Base-by-base conservation (phyloP, 164 flowering plant genomes). In the Liquidambar formosana region DNA sequence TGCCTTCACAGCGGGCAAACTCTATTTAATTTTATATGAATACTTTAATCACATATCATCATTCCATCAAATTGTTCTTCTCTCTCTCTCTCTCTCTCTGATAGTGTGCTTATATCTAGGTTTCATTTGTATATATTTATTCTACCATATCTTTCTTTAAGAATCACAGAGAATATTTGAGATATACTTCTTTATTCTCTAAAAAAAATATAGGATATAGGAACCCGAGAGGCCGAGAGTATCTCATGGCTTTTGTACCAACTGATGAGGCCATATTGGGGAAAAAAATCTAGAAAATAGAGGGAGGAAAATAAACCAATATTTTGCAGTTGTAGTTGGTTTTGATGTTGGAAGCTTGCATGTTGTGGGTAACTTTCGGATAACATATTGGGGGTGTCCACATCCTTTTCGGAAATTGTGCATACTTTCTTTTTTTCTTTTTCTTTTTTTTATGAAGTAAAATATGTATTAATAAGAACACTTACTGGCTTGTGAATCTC, bases 141-240 rank as follows among this genome's bases (percentile, higher is more conserved):
- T 13, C 21, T 10, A 28, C 1, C 45, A 23, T 28, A 11, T 61
- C 12, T 48, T 61, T 58, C 46, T 14, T 44, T 66, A 19, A 66
- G 71, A 75, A 75, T 75, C 78, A 33, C 16, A 61, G 67, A 63
- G 68, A 57, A 67, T 64, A 69, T 63, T n/a, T 63, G 33, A 38
- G 59, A 59, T 66, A 54, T 44, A 10, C 18, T 64, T n/a, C n/a
- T 45, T n/a, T 58, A 57, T 27, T 27, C 57, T 54, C 0, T 22
- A 21, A 12, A 54, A 52, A 10, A 52, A 26, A 46, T 19, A 26
- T 49, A 4, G 26, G n/a, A 48, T 26, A 53, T 61, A 38, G 49
- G 38, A 22, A 53, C n/a, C 44, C 43, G n/a, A n/a, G n/a, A n/a
- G n/a, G n/a, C n/a, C n/a, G n/a, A 45, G 63, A 21, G 13, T 47